Base-by-base conservation (phyloP, 805 yeast species). In the Candida coquimbonensis region DNA sequence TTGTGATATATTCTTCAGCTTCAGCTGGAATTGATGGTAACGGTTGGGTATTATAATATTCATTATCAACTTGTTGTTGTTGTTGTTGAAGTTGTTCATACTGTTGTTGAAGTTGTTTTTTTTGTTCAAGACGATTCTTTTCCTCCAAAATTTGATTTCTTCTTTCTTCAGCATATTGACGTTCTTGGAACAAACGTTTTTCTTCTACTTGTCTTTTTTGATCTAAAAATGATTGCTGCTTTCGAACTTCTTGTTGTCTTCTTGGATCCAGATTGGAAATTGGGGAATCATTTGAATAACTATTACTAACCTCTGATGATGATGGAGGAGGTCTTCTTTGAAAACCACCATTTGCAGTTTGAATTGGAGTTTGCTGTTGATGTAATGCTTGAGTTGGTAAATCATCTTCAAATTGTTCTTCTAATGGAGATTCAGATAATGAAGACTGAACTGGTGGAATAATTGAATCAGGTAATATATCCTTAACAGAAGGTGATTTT, bases 261-360 rank as follows among this genome's bases (percentile, higher is more conserved):
- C 33, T 43, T 32, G 45, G 46, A 29, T 47, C 45, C 7, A 40
- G 26, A 8, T 27, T 14, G 16, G 49, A 32, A n/a, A 33, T 42
- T 43, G 24, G 36, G 45, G 38, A 19, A 19, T 17, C 21, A 12
- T 17, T 21, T 21, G 38, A 44, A 24, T 47, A 46, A 1, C 37
- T 50, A 32, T 29, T 9, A 29, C 13, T 29, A 29, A 13, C 7
- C 9, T 11, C 13, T 12, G 13, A 5, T 29, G 31, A 29, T 29
- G 47, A 43, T 7, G 61, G 56, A 1, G 56, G 56, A 9, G 60
- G 61, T 38, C 60, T 57, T 49, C 59, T 54, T 40, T 51, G 54
- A 7, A 53, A 59, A 24, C 42, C 54, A 11, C 46, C 19, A 39
- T 49, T 36, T 47, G 50, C 24, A 21, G 24, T 46, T 16, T 52